Evolutionary conservation across 768 basidiomycete genomes (phyloP), one percentile per base, ranked within the genome.

Genomic region (Rossbeevera mucosa): DNA sequence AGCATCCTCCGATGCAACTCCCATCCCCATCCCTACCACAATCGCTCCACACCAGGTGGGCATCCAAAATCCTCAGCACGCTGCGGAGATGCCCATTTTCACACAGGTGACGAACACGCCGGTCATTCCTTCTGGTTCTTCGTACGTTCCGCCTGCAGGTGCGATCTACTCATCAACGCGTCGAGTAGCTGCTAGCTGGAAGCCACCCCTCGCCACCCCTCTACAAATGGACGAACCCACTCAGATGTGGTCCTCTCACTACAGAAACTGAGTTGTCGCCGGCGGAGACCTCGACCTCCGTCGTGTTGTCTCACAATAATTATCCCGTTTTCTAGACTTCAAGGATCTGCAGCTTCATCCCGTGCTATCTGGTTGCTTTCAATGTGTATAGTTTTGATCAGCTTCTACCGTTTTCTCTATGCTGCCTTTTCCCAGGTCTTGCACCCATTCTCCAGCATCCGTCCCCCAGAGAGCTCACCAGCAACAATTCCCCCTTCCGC

Each of bases 121-220:
- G 2, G 25, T 24, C 8, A 44, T 43, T 26, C 6, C 44, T 38
- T 28, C 51, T 18, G 21, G 48, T 20, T 54, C 51, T 7, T 54
- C 72, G 2, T 85, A 84, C 56, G 64, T 72, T 0, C 83, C 83
- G 5, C 82, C 83, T 13, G 54, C 80, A 12, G 83, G 81, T 45
- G 82, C 83, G 20, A 62, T 68, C 4, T 59, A 76, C 51, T 74
- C 76, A 1, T 73, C 76, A 8, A 75, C 69, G 22, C 76, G 83
- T 38, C 79, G 83, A 4, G 82, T 80, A 33, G 83, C 64, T 8
- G 81, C 69, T 3, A 78, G 68, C 48, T 85, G 82, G 80, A 72
- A 65, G 40, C 54, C 57, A 16, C 38, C 62, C n/a, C 57, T 55
- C 14, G 16, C 20, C 1, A 26, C 20, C 4, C 61, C 65, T 18